Percentiles rank a stretch among this genome's conserved stretches.
phyloP scores from a whole-genome alignment of 129 eudicot genomes.

The Silybum marianum region DNA sequence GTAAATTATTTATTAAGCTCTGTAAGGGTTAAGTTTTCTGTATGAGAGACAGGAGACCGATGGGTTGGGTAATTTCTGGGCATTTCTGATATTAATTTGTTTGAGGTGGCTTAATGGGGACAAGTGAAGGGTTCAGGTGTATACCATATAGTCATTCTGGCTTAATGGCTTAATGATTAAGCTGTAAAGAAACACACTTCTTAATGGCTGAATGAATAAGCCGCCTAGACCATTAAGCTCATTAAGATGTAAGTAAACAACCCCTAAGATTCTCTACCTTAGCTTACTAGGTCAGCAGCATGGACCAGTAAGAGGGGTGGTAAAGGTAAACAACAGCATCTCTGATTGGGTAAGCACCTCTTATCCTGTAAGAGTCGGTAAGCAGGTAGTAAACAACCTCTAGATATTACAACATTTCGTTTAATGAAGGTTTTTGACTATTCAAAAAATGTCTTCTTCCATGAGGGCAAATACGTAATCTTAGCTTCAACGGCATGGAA shows the following conservation, averaged over 20 bases:
- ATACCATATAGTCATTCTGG: background rate
- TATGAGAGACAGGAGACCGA: no score
- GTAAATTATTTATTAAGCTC: slow-evolving; percentile 16
- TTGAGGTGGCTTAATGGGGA: background rate
- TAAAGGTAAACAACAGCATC: background rate
- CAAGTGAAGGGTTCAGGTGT: background rate
- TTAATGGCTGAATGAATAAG: background rate
- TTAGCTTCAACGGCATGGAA: background rate
- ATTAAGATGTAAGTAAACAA: background rate
- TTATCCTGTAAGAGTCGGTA: background rate
- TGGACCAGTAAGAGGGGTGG: background rate
- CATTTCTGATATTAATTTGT: no score
- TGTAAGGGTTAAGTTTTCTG: background rate
- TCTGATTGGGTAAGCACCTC: background rate
- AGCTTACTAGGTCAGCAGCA: background rate
- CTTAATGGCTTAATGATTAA: background rate
- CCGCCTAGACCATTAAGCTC: background rate
- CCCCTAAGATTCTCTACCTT: background rate
- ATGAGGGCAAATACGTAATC: background rate
- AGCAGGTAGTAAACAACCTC: background rate
- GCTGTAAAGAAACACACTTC: background rate
- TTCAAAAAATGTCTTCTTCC: background rate
- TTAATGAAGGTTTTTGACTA: background rate
- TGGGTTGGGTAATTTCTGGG: no score
- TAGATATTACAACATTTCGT: background rate